Conservation (phyloP, 768 basidiomycete genomes). For the Pluteus cervinus region DNA sequence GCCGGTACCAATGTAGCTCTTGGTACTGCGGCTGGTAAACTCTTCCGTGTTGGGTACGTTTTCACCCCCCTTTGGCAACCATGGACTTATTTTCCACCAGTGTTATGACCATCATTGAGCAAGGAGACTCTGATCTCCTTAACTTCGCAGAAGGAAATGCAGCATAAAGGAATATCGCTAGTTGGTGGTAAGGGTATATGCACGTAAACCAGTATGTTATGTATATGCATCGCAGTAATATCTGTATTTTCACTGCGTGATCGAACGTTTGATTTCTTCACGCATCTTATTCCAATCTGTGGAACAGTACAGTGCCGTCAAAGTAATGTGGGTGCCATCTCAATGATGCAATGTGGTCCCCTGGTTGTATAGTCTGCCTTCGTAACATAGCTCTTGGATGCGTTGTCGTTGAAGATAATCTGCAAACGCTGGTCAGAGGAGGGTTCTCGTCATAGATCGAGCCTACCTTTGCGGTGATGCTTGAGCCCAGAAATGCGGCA, state of each 20-base stretch:
- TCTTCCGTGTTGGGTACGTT: conserved; percentile 92
- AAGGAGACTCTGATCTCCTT: conserved; percentile 94
- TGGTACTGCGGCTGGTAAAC: conserved; percentile 97
- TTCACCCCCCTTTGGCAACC: neutral
- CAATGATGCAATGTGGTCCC: conserved; percentile 72
- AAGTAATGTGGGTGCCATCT: conserved; percentile 69
- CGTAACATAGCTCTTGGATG: conserved; percentile 66
- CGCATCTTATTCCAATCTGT: neutral
- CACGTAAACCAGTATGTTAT: too few species aligned
- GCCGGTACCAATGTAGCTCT: conserved; percentile 96
- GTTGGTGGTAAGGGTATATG: neutral
- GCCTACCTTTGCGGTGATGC: conserved; percentile 79
- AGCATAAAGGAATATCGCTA: conserved; percentile 34
- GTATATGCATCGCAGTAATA: too few species aligned
- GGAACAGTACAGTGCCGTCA: conserved; percentile 22
- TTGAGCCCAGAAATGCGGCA: conserved; percentile 75
- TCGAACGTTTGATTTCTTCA: neutral
- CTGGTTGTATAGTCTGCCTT: conserved; percentile 71
- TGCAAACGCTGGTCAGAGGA: conserved; percentile 20
- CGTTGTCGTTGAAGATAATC: conserved; percentile 70
- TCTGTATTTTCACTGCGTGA: neutral
- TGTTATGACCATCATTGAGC: conserved; percentile 96
- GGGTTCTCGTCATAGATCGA: neutral
- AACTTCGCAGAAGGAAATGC: conserved; percentile 73
- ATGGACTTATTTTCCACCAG: conserved; percentile 34